These are phyloP conservation scores for Wickerhamiella nectarea DNA, from an alignment of 805 yeast genomes.

Conservation along the genomic window DNA sequence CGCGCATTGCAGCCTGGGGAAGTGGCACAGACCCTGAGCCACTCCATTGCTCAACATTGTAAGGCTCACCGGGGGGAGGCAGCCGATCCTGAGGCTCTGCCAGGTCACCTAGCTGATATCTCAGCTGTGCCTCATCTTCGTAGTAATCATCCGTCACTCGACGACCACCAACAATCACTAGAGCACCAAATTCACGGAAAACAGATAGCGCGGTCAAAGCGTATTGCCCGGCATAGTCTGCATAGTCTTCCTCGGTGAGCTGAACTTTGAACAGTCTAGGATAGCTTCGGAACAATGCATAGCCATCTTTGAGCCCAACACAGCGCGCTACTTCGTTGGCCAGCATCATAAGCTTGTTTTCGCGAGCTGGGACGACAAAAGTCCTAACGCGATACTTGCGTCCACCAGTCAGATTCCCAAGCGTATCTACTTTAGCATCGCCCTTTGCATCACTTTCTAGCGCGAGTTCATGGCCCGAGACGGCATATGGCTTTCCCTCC, in stretches of 20 bases:
- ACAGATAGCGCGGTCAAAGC: conserved; percentile 82
- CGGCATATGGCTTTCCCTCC: conserved; percentile 50
- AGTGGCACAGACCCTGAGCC: conserved; percentile 1
- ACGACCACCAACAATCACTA: conserved; percentile 64
- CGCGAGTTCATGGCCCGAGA: conserved; percentile 64
- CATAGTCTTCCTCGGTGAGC: conserved; percentile 63
- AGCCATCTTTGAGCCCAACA: conserved; percentile 87
- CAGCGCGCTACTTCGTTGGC: conserved; percentile 94
- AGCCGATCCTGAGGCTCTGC: conserved; percentile 51
- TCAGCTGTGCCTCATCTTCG: conserved; percentile 44
- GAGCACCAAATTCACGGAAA: conserved; percentile 84
- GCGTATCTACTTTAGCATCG: conserved; percentile 50
- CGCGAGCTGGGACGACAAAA: conserved; percentile 37
- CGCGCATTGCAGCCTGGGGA: conserved; percentile 4
- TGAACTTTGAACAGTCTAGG: conserved; percentile 58
- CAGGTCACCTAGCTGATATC: conserved; percentile 55
- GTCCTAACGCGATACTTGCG: conserved; percentile 51
- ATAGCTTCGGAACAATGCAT: conserved; percentile 78
- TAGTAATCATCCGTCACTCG: conserved; percentile 81
- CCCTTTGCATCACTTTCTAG: conserved; percentile 70
- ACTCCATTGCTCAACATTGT: conserved; percentile 35
- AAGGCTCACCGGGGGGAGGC: conserved; percentile 32
- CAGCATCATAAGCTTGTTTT: conserved; percentile 68
- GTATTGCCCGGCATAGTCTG: conserved; percentile 66
- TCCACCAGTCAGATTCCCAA: conserved; percentile 58